Evolutionary conservation across 768 basidiomycete species (phyloP).

Genomic region (Mycena galericulata): DNA sequence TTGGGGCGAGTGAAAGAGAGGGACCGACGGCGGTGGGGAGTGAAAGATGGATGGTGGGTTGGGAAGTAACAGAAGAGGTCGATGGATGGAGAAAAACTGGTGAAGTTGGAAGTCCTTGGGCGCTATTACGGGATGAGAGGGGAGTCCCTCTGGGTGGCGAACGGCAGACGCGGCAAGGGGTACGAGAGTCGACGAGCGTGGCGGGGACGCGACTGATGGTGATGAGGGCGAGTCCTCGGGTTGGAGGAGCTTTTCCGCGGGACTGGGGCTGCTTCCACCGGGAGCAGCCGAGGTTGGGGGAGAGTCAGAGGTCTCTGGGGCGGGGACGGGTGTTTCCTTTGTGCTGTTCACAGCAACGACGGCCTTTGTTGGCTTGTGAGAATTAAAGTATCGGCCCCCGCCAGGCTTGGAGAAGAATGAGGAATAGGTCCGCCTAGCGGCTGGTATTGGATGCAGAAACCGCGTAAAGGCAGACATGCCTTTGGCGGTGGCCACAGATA

Average conservation of each 20-base stretch:
- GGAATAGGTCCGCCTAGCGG: conserved; percentile 72
- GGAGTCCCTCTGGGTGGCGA: conserved; percentile 31
- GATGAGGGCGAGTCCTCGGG: conserved; percentile 1
- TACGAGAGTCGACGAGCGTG: conserved; percentile 22
- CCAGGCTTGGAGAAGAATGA: conserved; percentile 86
- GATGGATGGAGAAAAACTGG: conserved; percentile 86
- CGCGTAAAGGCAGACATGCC: conserved; percentile 66
- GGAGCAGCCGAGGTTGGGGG: background rate
- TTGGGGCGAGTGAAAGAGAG: conserved; percentile 37
- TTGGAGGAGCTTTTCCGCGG: conserved; percentile 15
- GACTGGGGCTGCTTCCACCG: conserved; percentile 7
- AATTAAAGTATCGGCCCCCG: conserved; percentile 79
- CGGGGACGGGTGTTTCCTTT: conserved; percentile 43
- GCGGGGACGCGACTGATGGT: conserved; percentile 35
- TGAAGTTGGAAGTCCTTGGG: conserved; percentile 82
- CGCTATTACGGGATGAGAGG: conserved; percentile 66
- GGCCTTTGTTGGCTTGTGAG: conserved; percentile 74
- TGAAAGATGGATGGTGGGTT: conserved; percentile 69
- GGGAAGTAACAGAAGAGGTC: conserved; percentile 78
- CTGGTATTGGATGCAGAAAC: conserved; percentile 59
- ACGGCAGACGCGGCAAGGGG: conserved; percentile 25
- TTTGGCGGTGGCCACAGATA: background rate
- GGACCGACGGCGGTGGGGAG: conserved; percentile 43
- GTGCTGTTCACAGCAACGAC: conserved; percentile 46
- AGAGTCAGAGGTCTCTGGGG: conserved; percentile 36